Evolutionary conservation across 805 yeast genomes (phyloP), one percentile per base, ranked within the genome.

Genomic region (Candida railenensis): DNA sequence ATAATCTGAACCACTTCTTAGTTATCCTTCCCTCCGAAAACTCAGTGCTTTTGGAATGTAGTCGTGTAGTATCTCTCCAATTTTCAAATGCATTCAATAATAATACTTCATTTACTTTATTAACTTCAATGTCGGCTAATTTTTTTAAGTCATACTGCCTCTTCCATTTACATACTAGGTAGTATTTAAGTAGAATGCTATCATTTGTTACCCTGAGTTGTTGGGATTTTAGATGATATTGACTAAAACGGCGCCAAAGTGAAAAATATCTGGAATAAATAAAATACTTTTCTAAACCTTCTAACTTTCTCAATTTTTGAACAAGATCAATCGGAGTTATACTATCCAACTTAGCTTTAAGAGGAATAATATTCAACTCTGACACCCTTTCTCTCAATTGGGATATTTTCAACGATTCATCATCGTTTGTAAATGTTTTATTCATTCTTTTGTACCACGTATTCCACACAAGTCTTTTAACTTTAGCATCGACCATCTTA

Each of bases 151-250:
- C 38, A n/a, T 47, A 34, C 34, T 52, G 55, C 44, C 48, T 50
- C 2, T 34, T 22, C 64, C 63, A 59, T 32, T 44, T 44, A 12
- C 47, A 45, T 9, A 38, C 44, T 15, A 60, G 49, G 7, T 51
- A 30, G 19, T 49, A 47, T 11, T 21, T 22, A 7, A 48, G 22
- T 3, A 61, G 36, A 3, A 21, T 18, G 5, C 8, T 16, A 33
- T 53, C 40, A 18, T 45, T 50, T n/a, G 22, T 36, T 9, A 8
- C 12, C 34, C 38, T 43, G 3, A 48, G 48, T 33, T 46, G 22
- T 3, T 44, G 37, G 3, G 42, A 19, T 14, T 22, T 33, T 12
- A 3, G 20, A 14, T 43, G 38, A 15, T 53, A 37, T 16, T 16
- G 4, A 22, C 21, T 21, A 3, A 32, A 16, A 4, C 40, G 30